phyloP scores from a whole-genome alignment of 108 stramenopile genomes.

The Bacterosira constricta region DNA sequence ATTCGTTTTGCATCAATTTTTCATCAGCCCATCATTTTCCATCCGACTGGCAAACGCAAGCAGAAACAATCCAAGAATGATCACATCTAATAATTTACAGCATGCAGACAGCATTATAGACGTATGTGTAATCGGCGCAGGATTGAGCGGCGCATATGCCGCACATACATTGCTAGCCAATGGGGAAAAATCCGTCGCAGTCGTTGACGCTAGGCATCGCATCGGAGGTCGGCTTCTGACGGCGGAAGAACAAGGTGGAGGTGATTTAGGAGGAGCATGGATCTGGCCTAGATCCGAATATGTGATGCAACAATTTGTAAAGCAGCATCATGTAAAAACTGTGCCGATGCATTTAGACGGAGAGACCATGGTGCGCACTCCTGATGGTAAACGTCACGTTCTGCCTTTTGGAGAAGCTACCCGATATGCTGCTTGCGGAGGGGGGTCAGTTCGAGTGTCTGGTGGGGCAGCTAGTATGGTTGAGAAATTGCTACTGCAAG shows the following conservation, averaged over 20 bases:
- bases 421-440: conserved; percentile 19
- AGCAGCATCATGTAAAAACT: not conserved
- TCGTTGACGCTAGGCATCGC: conserved; percentile 10
- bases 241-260: conserved; percentile 1
- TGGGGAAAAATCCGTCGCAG: not conserved
- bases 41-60: too few species aligned
- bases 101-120: not conserved
- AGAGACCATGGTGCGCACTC: not conserved
- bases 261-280: conserved; percentile 18
- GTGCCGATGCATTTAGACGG: conserved; percentile 10
- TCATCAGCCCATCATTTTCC: too few species aligned
- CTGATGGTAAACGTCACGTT: not conserved
- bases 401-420: not conserved
- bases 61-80: too few species aligned
- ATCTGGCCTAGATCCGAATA: conserved; percentile 14
- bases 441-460: conserved; percentile 6
- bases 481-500: not conserved
- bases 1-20: too few species aligned
- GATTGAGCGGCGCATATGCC: conserved; percentile 16
- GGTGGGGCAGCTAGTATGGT: conserved; percentile 11
- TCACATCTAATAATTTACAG: not conserved
- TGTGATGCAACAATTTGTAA: not conserved
- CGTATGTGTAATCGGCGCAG: conserved; percentile 27
- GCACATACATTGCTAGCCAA: conserved; percentile 3
- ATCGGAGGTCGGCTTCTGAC: conserved; percentile 29